Evolutionary conservation across 2,329 filamentous ascomycete genomes (phyloP), one percentile per base, ranked within the genome.

Genomic region (Periconia macrospinosa): DNA sequence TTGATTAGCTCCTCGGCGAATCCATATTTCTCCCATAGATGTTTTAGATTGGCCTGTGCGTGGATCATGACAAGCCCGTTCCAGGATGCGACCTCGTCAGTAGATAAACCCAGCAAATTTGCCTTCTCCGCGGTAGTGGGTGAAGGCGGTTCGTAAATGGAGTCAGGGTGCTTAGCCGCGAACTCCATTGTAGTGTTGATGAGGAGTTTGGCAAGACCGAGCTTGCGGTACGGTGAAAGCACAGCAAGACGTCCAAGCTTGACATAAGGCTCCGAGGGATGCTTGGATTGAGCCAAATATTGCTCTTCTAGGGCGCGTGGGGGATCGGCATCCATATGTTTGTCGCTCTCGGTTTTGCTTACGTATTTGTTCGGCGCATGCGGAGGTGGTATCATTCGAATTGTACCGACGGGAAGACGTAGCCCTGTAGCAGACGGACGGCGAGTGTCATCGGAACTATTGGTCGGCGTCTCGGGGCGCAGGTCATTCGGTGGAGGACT

Each of bases 201-300:
- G 20, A 97, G 77, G 52, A 86, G 75, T 47, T 80, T 80, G 0
- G 84, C 86, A 30, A 95, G 77, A 11, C 85, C 84, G 56, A 81
- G 79, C 1, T 86, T 84, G 30, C 91, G 83, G 68, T 85, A 90
- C 23, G 83, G 78, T 9, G 79, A 75, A 14, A 89, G 61, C 0
- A 94, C 87, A 0, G 91, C 89, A 27, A 97, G 78, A 1, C 91
- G 83, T 6, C 91, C 91, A 1, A 97, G 75, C 75, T 93, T 95
- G 58, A 96, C 79, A 72, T 93, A 96, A 0, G 89, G 86, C 66
- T 95, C 91, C 37, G 78, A 68, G 7, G 82, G 83, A 65, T 89
- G 81, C 80, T 76, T 47, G 43, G 72, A 57, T 44, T 47, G 59
- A 53, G 37, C 47, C 48, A n/a, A 37, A n/a, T 3, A 13, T 42